phyloP scores from a whole-genome alignment of 2,329 filamentous ascomycete species.

The Clonostachys solani region DNA sequence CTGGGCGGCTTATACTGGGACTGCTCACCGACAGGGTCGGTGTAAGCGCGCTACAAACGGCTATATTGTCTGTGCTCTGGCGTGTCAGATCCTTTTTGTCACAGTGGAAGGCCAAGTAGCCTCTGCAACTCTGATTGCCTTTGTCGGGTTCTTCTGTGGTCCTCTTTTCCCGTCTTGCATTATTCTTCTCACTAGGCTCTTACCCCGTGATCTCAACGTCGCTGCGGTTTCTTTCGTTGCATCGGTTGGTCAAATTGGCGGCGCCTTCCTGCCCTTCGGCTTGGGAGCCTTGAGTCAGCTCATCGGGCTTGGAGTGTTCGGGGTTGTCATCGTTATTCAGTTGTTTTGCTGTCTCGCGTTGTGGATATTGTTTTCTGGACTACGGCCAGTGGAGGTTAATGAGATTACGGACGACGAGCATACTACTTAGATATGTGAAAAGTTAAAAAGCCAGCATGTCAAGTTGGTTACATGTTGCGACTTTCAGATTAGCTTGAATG shows the following conservation, averaged over 20 bases:
- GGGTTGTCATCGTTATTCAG: too few relatives aligned
- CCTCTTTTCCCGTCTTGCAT: background rate
- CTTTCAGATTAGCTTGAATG: too few relatives aligned
- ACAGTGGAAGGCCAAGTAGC: background rate
- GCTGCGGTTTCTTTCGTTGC: slow-evolving; percentile 36
- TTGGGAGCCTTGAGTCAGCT: background rate
- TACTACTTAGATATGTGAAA: too few relatives aligned
- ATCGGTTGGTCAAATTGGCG: slow-evolving; percentile 36
- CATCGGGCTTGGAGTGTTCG: too few relatives aligned
- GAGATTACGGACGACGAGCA: too few relatives aligned
- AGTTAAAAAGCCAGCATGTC: too few relatives aligned
- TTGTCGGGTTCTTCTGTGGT: background rate
- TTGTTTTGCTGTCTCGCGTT: too few relatives aligned
- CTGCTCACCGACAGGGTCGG: background rate
- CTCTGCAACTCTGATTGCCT: background rate
- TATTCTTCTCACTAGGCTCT: background rate
- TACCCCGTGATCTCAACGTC: slow-evolving; percentile 20
- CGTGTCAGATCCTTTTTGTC: background rate
- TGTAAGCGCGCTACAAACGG: background rate
- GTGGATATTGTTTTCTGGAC: too few relatives aligned
- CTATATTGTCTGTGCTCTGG: background rate
- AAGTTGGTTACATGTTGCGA: too few relatives aligned
- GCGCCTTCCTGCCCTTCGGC: slow-evolving; percentile 29
- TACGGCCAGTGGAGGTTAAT: too few relatives aligned
- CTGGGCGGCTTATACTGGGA: background rate